Conservation (phyloP, 176 grass and related monocot genomes). For the Elaeis guineensis region DNA sequence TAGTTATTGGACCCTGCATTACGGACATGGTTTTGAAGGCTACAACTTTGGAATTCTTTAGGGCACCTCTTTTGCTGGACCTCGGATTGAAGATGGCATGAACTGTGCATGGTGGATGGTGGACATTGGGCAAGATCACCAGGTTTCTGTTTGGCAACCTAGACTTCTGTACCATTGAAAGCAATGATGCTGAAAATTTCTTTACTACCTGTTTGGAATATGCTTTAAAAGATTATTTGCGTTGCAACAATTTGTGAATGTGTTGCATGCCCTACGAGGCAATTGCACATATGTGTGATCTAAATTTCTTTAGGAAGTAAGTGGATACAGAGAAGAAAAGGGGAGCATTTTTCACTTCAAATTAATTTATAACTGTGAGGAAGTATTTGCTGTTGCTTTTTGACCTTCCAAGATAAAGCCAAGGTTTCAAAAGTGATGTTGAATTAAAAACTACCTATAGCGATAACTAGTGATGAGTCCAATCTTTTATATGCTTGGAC, state of each 20-base stretch:
- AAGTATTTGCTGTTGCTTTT: not conserved
- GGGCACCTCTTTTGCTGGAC: constrained; percentile 87
- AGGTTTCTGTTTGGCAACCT: constrained; percentile 37
- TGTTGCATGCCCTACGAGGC: too few relatives aligned
- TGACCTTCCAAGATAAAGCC: too few relatives aligned
- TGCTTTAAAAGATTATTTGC: not conserved
- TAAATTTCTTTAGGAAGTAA: too few relatives aligned
- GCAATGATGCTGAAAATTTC: not conserved
- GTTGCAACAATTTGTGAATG: too few relatives aligned
- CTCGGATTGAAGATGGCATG: constrained; percentile 52
- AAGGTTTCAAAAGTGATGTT: not conserved
- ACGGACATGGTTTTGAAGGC: constrained; percentile 1
- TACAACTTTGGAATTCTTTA: constrained; percentile 24
- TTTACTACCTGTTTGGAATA: not conserved
- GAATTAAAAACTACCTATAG: too few relatives aligned
- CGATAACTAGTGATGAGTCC: too few relatives aligned
- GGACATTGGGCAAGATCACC: constrained; percentile 71
- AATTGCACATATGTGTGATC: too few relatives aligned
- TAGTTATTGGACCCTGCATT: not conserved
- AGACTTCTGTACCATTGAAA: constrained; percentile 1
- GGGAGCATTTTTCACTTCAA: too few relatives aligned
- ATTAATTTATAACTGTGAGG: too few relatives aligned
- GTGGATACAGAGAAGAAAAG: too few relatives aligned
- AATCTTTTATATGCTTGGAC: too few relatives aligned
- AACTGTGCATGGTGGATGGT: constrained; percentile 93